phyloP scores from a whole-genome alignment of 2,329 filamentous ascomycete genomes.

The Zasmidium citrigriseum region DNA sequence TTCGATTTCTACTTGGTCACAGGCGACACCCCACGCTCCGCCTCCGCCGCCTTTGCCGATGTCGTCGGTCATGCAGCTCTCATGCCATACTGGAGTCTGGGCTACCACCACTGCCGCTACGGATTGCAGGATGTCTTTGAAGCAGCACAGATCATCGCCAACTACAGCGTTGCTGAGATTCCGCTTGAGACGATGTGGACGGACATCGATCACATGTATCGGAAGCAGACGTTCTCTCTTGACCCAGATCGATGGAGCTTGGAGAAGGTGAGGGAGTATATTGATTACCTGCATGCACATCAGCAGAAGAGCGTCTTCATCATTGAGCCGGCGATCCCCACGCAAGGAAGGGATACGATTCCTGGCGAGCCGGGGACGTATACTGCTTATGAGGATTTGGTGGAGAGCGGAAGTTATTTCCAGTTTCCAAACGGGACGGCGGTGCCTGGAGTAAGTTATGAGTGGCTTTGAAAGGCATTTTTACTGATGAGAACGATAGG shows the following conservation, averaged over 20 bases:
- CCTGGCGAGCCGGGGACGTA: not conserved
- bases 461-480: conserved; percentile 59
- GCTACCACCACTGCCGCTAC: conserved; percentile 54
- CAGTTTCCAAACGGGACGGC: conserved; percentile 48
- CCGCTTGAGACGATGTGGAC: conserved; percentile 74
- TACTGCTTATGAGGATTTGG: not conserved
- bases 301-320: conserved; percentile 57
- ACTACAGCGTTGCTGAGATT: conserved; percentile 64
- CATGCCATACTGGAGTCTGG: conserved; percentile 56
- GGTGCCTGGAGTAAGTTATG: conserved; percentile 62
- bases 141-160: conserved; percentile 67
- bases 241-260: conserved; percentile 66
- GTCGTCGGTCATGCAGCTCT: conserved; percentile 51
- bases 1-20: conserved; percentile 63
- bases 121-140: conserved; percentile 62
- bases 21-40: conserved; percentile 48
- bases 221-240: conserved; percentile 62
- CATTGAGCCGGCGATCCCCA: conserved; percentile 64
- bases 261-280: conserved; percentile 63
- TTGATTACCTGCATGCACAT: conserved; percentile 53
- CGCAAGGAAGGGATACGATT: not conserved
- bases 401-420: not conserved
- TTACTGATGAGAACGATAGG: conserved; percentile 58
- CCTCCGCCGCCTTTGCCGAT: conserved; percentile 52
- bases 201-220: conserved; percentile 45